Evolutionary conservation across 805 yeast genomes (phyloP), one percentile per base, ranked within the genome.

Genomic region (Kazachstania africana): DNA sequence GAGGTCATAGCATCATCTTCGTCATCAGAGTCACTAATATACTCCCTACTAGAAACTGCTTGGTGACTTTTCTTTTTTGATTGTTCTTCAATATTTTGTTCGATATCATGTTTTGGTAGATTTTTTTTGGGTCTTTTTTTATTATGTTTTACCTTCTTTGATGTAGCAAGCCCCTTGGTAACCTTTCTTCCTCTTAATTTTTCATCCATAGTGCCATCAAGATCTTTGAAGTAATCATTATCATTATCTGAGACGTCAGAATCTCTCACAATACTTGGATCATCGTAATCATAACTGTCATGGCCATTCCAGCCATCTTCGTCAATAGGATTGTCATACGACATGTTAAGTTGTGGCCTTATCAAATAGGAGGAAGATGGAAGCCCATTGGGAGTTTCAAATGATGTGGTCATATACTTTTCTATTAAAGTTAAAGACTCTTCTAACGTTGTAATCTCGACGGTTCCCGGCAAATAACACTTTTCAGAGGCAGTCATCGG

Each of bases 21-120:
- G 6, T 43, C 48, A 12, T 53, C 59, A 16, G 60, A 53, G 31
- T 55, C 59, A 30, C 49, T 43, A 15, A 56, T 49, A 28, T 45
- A 46, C 24, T 52, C 58, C 31, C 49, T 53, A 33, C 58, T 53
- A 1, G 47, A 38, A 6, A 46, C 36, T 6, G 28, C 31, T 8
- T 34, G 37, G 20, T 40, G 36, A 12, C 29, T 27, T 21, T 33
- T 37, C 14, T 28, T 24, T 5, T 21, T 10, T 8, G 21, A 18
- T 3, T 12, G 10, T 10, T 13, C 24, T 4, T 17, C 24, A 9
- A 24, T 24, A 10, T 31, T 36, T 4, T 27, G 35, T 6, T 27
- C 33, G n/a, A 28, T 27, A 27, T 40, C 42, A 27, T 31, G 34
- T 14, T 16, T 33, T 4, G 50, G 42, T n/a, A 46, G 26, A 12